Percentiles rank a stretch among this genome's conserved stretches.
Evolutionary conservation across 148 eudicot genomes (phyloP).

Genomic region (Heliosperma pusillum): DNA sequence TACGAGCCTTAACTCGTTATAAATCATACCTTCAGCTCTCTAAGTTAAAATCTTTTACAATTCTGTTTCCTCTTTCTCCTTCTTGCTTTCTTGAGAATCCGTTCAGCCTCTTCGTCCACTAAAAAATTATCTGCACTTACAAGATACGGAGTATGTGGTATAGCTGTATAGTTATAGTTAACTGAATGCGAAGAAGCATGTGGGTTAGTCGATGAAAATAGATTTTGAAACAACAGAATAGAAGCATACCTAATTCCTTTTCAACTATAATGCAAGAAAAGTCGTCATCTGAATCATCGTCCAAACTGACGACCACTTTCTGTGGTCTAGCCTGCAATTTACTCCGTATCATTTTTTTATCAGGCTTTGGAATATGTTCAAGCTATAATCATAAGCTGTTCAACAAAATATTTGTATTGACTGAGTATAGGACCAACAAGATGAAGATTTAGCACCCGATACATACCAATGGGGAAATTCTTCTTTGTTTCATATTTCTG

Average conservation of each 20-base stretch:
- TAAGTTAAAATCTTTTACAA: slow-evolving; percentile 24
- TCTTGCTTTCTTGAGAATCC: slow-evolving; percentile 77
- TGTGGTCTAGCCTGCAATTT: slow-evolving; percentile 42
- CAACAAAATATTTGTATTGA: background rate
- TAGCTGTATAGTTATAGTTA: background rate
- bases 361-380: slow-evolving; percentile 11
- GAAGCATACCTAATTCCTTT: slow-evolving; percentile 44
- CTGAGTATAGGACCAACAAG: background rate
- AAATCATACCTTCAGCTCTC: slow-evolving; percentile 51
- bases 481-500: slow-evolving; percentile 36
- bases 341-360: slow-evolving; percentile 5
- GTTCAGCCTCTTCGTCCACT: slow-evolving; percentile 47
- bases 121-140: slow-evolving; percentile 37
- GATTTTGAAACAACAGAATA: background rate
- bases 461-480: slow-evolving; percentile 38
- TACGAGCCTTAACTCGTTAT: background rate
- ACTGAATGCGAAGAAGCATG: background rate
- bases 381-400: background rate
- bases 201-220: background rate
- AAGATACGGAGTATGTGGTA: slow-evolving; percentile 3
- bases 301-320: slow-evolving; percentile 47
- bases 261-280: slow-evolving; percentile 59
- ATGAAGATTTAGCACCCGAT: slow-evolving; percentile 6
- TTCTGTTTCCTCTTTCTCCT: slow-evolving; percentile 67
- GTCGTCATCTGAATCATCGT: slow-evolving; percentile 63